Evolutionary conservation across 768 basidiomycete species (phyloP), one percentile per base, ranked within the genome.

Genomic region (Asterophora lycoperdoides): DNA sequence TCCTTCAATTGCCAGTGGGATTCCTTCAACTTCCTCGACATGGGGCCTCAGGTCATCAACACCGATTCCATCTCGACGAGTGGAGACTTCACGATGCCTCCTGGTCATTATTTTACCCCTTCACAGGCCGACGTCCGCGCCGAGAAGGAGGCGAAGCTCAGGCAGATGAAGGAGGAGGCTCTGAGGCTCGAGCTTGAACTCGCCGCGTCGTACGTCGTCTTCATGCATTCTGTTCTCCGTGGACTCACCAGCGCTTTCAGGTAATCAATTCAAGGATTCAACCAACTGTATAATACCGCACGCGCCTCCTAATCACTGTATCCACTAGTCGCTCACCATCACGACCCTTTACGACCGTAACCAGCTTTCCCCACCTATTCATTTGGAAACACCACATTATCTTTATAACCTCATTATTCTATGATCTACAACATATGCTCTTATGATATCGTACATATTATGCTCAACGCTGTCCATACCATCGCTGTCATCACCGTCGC

Each of bases 101-200:
- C 19, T 10, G 2, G 18, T 2, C 36, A 40, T 14, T 46, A n/a
- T 26, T 8, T 35, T 1, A 15, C 36, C 10, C 28, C 35, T 14
- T 6, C 34, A 10, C 30, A 30, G 17, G 26, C 30, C 8, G 49
- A 46, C 28, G 59, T 57, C 8, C 57, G 65, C 6, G 60, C 66
- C 29, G 60, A 60, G 26, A 63, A 70, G 47, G 55, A 67, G 30
- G 61, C 65, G 29, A 58, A 65, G 46, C 56, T 68, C 20, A 53
- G 59, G 14, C 57, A 53, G 19, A 64, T 73, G 59, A 66, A 68
- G 49, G 66, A 70, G 32, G 65, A 57, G 6, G 57, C 67, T 5
- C 56, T 62, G n/a, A 60, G 48, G 51, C 59, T 72, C 38, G 66
- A 70, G 13, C 50, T 56, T 7, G 70, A 71, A 42, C 52, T 72